phyloP scores from a whole-genome alignment of 768 basidiomycete genomes.

The Lanmaoa rubissima region DNA sequence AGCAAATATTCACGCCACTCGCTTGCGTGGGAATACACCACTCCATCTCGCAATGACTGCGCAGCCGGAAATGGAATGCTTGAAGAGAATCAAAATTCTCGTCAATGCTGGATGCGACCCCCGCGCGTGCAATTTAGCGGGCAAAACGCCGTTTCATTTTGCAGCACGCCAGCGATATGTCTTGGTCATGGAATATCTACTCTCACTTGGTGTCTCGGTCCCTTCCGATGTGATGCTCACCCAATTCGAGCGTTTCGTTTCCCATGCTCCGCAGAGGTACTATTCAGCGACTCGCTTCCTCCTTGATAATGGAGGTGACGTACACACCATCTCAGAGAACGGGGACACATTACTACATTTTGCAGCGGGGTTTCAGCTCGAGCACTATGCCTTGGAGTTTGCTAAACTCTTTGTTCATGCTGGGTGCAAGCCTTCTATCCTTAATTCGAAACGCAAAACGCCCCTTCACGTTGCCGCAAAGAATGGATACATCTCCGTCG shows the following conservation, averaged over 20 bases:
- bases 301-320: not conserved
- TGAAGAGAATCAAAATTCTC: not conserved
- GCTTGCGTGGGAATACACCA: not conserved
- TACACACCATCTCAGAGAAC: not conserved
- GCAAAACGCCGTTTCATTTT: not conserved
- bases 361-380: rapidly evolving
- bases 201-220: not conserved
- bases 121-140: not conserved
- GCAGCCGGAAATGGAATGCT: not conserved
- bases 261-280: not conserved
- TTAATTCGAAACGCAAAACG: not conserved
- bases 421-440: not conserved
- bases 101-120: not conserved
- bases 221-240: not conserved
- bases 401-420: not conserved
- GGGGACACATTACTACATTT: not conserved
- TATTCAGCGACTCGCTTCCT: not conserved
- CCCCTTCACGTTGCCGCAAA: not conserved
- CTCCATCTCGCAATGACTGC: not conserved
- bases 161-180: not conserved
- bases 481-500: not conserved
- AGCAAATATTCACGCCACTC: not conserved
- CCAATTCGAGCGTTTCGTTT: not conserved
- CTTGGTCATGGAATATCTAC: not conserved
- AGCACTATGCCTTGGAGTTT: not conserved